Evolutionary conservation across 805 yeast genomes (phyloP).

Genomic region (Hanseniaspora singularis): DNA sequence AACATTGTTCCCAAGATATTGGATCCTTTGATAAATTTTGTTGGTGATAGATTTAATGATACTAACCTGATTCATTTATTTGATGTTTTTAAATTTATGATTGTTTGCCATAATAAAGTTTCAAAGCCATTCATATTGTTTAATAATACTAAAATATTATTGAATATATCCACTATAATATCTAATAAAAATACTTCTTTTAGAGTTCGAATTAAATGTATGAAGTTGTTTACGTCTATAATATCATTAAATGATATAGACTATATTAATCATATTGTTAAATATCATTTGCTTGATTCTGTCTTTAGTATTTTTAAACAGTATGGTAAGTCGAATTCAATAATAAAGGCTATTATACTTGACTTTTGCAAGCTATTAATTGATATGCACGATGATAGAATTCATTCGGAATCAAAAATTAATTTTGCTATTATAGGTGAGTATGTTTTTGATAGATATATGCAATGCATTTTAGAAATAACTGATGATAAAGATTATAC

Average conservation of each 20-base stretch:
- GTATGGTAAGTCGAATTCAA: background rate
- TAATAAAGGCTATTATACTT: slow-evolving; percentile 1
- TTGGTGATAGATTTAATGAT: background rate
- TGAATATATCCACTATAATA: background rate
- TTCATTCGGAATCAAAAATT: background rate
- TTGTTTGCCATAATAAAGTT: slow-evolving; percentile 1
- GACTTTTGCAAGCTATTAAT: slow-evolving; percentile 10
- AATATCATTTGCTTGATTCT: slow-evolving; percentile 2
- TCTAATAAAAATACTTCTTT: background rate
- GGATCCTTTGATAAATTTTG: background rate
- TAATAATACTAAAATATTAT: background rate
- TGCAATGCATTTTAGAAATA: background rate
- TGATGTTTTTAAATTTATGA: slow-evolving; percentile 11
- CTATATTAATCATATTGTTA: slow-evolving; percentile 2
- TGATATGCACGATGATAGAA: slow-evolving; percentile 10
- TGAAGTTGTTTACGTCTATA: slow-evolving; percentile 5
- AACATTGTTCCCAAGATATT: background rate
- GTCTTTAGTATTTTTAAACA: slow-evolving; percentile 1
- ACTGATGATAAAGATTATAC: slow-evolving; percentile 9
- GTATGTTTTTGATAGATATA: slow-evolving; percentile 4
- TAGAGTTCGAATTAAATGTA: slow-evolving; percentile 8
- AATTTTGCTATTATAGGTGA: slow-evolving; percentile 3
- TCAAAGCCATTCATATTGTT: slow-evolving; percentile 3
- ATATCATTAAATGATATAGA: slow-evolving; percentile 11
- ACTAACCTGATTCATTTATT: slow-evolving; percentile 9